Evolutionary conservation across 768 basidiomycete genomes (phyloP).

Genomic region (Trametes maxima): DNA sequence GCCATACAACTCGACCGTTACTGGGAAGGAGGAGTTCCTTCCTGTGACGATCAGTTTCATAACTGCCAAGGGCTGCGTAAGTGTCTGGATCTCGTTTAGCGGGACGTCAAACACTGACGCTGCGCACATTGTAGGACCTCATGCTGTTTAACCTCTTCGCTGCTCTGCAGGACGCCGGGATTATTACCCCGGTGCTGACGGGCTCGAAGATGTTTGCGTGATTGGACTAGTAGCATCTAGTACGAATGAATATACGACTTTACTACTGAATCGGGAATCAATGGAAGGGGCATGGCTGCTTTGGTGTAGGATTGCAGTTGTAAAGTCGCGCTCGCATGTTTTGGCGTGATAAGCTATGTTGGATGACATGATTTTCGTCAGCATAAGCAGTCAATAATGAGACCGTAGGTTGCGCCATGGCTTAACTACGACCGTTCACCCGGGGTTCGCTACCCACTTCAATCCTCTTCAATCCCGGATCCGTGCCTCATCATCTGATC

Average conservation of each 20-base stretch:
- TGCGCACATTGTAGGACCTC: constrained; percentile 25
- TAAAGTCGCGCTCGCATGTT: neutral
- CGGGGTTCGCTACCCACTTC: too few relatives aligned
- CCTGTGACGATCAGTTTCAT: constrained; percentile 36
- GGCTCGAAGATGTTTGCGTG: constrained; percentile 27
- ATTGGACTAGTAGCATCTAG: neutral
- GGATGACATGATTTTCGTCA: too few relatives aligned
- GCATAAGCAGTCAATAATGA: neutral
- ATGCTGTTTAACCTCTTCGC: constrained; percentile 35
- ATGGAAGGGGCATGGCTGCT: too few relatives aligned
- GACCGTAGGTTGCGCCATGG: neutral
- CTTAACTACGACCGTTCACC: too few relatives aligned
- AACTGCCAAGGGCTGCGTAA: constrained; percentile 33
- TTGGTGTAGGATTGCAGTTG: neutral
- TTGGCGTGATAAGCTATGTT: too few relatives aligned
- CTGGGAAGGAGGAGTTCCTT: constrained; percentile 29
- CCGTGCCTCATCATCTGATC: too few relatives aligned
- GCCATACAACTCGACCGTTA: constrained; percentile 35
- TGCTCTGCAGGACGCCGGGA: constrained; percentile 28
- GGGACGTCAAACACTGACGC: neutral
- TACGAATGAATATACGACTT: too few relatives aligned
- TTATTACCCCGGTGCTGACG: constrained; percentile 26
- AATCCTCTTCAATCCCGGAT: too few relatives aligned
- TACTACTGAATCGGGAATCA: neutral
- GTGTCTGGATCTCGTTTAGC: neutral